Evolutionary conservation across 2,329 filamentous ascomycete species (phyloP).

Genomic region (Apiospora hydei): DNA sequence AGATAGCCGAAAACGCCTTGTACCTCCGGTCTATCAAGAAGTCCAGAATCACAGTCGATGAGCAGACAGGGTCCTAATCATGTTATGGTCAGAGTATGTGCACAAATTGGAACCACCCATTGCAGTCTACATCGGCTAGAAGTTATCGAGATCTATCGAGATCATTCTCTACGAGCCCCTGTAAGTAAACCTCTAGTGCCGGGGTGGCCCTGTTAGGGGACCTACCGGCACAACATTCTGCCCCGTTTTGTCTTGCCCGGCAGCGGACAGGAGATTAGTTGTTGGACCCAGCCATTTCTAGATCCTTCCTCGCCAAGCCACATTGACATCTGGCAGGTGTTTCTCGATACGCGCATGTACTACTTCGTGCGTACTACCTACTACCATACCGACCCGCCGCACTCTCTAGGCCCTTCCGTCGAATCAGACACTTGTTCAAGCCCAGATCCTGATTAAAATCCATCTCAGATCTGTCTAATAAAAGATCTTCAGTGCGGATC

Average conservation of each 20-base stretch:
- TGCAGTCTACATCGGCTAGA: background rate
- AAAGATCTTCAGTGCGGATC: background rate
- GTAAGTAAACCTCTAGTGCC: background rate
- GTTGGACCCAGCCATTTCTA: background rate
- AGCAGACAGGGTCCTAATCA: background rate
- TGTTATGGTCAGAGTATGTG: background rate
- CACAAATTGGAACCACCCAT: background rate
- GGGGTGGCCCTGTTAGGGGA: background rate
- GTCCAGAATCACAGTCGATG: background rate
- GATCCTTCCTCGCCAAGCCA: background rate
- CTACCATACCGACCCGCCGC: background rate
- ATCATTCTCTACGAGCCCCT: background rate
- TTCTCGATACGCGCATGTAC: background rate
- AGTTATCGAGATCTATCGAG: background rate
- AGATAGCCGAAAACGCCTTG: background rate
- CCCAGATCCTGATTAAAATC: background rate
- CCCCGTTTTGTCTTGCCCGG: background rate
- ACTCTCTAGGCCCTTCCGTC: background rate
- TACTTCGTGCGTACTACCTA: background rate
- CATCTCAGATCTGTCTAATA: background rate
- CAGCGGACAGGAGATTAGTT: background rate
- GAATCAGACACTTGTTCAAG: background rate
- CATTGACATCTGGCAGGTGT: background rate
- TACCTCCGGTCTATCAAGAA: background rate
- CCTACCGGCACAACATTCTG: background rate